Base-by-base conservation (phyloP, 2,329 filamentous ascomycete species). In the Pseudogymnoascus sp. region DNA sequence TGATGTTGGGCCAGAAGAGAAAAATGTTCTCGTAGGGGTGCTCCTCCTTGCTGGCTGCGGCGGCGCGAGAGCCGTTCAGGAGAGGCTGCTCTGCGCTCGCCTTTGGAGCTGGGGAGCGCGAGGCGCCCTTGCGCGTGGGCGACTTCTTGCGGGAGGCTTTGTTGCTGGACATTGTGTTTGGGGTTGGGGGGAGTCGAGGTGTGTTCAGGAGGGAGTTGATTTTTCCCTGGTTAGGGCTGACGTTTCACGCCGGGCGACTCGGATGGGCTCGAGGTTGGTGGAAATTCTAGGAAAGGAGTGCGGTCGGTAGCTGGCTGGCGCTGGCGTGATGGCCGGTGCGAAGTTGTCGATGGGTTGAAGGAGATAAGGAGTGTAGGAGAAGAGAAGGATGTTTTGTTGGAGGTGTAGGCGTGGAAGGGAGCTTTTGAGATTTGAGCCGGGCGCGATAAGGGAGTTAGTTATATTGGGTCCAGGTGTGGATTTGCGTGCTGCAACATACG, bases 1-100 rank as follows among this genome's bases (percentile, higher is more conserved):
- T 93, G 40, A 93, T 80, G 72, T 93, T 93, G 31, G 90, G 90
- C 76, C 84, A 87, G 76, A 93, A 93, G 33, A 93, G 75, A 68
- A 93, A 93, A 67, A 93, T 88, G 75, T 93, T 93, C 76, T 93
- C 89, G 44, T 76, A 73, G 9, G 77, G 72, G 59, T 75, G 70
- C 42, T 72, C 77, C 65, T 75, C 73, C 61, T 69, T 71, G 65
- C 73, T 72, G 65, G 74, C 63, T 23, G 70, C 68, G 61, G 75
- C 76, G 63, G 75, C 72, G 62, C 78, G 77, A 67, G 82, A 82
- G 65, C 78, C 80, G 66, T 81, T 82, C 71, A 77, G 74, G 59
- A 70, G 68, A 31, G 70, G 68, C 56, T 69, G 64, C 33, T 60
- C 59, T 1, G 59, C 37, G 59, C 23, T 60, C 46, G 7, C 46